Evolutionary conservation across 2,329 filamentous ascomycete species (phyloP).

Genomic region (Orbilia brochopaga): DNA sequence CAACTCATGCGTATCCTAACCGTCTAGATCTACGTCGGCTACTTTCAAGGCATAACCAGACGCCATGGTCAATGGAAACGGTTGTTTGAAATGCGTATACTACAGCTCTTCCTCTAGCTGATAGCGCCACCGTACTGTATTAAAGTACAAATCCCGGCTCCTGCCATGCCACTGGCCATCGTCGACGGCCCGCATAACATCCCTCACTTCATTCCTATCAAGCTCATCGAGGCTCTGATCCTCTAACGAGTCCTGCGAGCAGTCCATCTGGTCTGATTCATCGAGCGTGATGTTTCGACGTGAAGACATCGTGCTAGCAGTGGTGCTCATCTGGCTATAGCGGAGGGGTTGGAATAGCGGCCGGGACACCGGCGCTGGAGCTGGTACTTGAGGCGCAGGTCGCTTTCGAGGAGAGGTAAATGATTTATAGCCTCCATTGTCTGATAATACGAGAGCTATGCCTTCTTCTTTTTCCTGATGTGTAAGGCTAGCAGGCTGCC

Average conservation of each 20-base stretch:
- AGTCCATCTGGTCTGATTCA: slow-evolving; percentile 19
- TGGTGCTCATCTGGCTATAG: slow-evolving; percentile 1
- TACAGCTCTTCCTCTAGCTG: slow-evolving; percentile 30
- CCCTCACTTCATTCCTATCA: slow-evolving; percentile 24
- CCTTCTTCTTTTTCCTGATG: slow-evolving; percentile 5
- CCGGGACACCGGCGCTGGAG: not conserved
- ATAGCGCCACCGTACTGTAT: slow-evolving; percentile 36
- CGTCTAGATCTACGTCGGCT: no score
- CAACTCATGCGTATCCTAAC: slow-evolving; percentile 9
- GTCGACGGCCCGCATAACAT: slow-evolving; percentile 26
- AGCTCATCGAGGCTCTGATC: slow-evolving; percentile 16
- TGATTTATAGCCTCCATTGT: not conserved
- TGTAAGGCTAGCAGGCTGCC: not conserved
- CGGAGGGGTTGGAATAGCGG: not conserved
- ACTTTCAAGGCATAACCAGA: no score
- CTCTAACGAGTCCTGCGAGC: slow-evolving; percentile 31
- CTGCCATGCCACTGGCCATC: slow-evolving; percentile 30
- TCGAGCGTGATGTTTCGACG: not conserved
- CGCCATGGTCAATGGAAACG: no score
- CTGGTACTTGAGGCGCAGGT: not conserved
- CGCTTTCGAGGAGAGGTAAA: not conserved
- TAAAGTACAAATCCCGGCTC: slow-evolving; percentile 32
- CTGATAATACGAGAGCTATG: slow-evolving; percentile 2
- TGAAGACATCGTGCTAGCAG: slow-evolving; percentile 7
- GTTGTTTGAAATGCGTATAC: not conserved